Conservation (phyloP, 106 monocot species). For the Platanthera zijinensis region DNA sequence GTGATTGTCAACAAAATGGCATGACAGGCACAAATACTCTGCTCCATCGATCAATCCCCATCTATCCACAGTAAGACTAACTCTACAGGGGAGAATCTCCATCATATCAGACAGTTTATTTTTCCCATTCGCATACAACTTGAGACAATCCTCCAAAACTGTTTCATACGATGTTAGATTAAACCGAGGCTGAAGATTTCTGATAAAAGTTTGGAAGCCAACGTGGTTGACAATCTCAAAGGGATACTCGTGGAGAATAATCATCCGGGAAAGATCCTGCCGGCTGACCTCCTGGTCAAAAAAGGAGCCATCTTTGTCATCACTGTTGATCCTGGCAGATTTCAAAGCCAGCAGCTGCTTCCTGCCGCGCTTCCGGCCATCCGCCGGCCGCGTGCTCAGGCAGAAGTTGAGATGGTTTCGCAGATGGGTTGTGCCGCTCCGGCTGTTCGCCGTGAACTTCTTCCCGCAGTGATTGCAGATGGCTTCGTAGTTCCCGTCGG, state of each 20-base stretch:
- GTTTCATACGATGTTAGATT: constrained; percentile 34
- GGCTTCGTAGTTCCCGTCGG: constrained; percentile 59
- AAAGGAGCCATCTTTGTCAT: constrained; percentile 12
- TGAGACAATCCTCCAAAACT: constrained; percentile 53
- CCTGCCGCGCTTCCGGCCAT: constrained; percentile 26
- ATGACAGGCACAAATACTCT: constrained; percentile 49
- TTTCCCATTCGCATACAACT: constrained; percentile 40
- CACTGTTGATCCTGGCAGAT: constrained; percentile 4
- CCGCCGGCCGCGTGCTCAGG: constrained; percentile 22
- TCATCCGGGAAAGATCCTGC: constrained; percentile 66
- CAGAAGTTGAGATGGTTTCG: constrained; percentile 65
- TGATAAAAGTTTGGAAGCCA: constrained; percentile 60
- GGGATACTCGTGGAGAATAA: constrained; percentile 64
- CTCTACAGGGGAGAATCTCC: constrained; percentile 35
- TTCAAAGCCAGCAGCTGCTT: constrained; percentile 30
- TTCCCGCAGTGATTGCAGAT: constrained; percentile 76
- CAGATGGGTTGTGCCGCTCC: constrained; percentile 72
- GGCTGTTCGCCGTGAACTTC: constrained; percentile 65
- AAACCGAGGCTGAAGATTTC: constrained; percentile 76
- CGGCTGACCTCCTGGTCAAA: constrained; percentile 63
- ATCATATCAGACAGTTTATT: constrained; percentile 38
- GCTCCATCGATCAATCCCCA: constrained; percentile 35
- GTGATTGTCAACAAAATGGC: constrained; percentile 68
- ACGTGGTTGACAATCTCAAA: constrained; percentile 55
- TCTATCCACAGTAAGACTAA: constrained; percentile 51